phyloP scores from a whole-genome alignment of 371 early-diverging fungal genomes.

The Mortierella sp. region DNA sequence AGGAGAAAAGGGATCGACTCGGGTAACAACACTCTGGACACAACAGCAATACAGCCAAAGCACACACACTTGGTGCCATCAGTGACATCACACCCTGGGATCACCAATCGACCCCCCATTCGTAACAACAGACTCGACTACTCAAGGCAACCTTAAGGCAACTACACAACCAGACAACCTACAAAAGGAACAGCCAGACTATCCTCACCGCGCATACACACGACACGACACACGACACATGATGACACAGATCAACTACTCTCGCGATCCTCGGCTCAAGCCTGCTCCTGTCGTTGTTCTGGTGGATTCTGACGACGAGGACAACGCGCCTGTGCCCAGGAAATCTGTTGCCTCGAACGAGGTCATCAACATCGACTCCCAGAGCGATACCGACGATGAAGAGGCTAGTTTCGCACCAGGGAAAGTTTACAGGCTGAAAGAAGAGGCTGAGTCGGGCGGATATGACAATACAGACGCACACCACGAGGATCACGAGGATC shows the following conservation, averaged over 20 bases:
- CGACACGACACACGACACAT: not conserved
- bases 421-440: too few relatives aligned
- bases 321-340: not conserved
- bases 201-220: not conserved
- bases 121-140: not conserved
- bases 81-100: not conserved
- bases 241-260: not conserved
- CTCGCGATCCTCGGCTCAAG: slow-evolving; percentile 6
- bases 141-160: not conserved
- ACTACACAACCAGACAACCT: not conserved
- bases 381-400: not conserved
- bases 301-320: slow-evolving; percentile 15
- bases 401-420: not conserved
- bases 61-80: not conserved
- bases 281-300: not conserved
- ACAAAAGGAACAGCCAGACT: not conserved
- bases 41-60: not conserved
- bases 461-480: slow-evolving; percentile 14
- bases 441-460: not conserved
- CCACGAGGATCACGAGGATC: not conserved
- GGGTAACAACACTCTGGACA: not conserved
- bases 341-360: not conserved
- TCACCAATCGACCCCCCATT: not conserved
- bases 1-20: not conserved
- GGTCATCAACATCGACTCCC: not conserved